Evolutionary conservation across 176 grass and related monocot genomes (phyloP), one percentile per base, ranked within the genome.

Genomic region (Juncus inflexus): DNA sequence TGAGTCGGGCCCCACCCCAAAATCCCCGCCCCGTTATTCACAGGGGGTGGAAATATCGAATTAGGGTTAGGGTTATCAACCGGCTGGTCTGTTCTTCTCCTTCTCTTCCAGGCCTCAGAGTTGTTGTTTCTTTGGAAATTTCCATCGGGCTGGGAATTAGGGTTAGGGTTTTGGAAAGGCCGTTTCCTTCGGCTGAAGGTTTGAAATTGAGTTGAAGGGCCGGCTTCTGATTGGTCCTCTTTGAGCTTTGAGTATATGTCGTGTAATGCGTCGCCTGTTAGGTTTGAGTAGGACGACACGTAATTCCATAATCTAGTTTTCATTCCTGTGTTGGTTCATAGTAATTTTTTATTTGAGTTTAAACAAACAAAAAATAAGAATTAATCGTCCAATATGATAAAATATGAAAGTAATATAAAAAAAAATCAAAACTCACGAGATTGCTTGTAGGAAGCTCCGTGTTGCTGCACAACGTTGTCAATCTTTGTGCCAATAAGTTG

Each of bases 271-370:
- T 99, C 88, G 73, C 94, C 88, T 9, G 85, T 84, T 83, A 92
- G 79, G 83, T 91, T 99, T 60, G 94, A 99, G 76, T 89, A 92
- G 16, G 72, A 84, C 60, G 94, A 86, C 8, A 99, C 94, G 64
- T 99, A 99, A 70, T 99, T 99, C 94, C 94, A 99, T 64, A 99
- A 84, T 70, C 94, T 89, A 55, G 67, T 92, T 38, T 77, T 73
- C 94, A 99, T 99, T 72, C 94, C 94, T 99, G 77, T n/a, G n/a
- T n/a, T n/a, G n/a, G n/a, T n/a, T n/a, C n/a, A n/a, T n/a, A n/a
- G n/a, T n/a, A n/a, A n/a, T n/a, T n/a, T n/a, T n/a, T n/a, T n/a
- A n/a, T n/a, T n/a, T n/a, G n/a, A n/a, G n/a, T n/a, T n/a, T n/a
- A n/a, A n/a, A n/a, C n/a, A n/a, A n/a, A n/a, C n/a, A n/a, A n/a